Evolutionary conservation across 345 rosid genomes (phyloP).

Genomic region (Boechera divaricarpa): DNA sequence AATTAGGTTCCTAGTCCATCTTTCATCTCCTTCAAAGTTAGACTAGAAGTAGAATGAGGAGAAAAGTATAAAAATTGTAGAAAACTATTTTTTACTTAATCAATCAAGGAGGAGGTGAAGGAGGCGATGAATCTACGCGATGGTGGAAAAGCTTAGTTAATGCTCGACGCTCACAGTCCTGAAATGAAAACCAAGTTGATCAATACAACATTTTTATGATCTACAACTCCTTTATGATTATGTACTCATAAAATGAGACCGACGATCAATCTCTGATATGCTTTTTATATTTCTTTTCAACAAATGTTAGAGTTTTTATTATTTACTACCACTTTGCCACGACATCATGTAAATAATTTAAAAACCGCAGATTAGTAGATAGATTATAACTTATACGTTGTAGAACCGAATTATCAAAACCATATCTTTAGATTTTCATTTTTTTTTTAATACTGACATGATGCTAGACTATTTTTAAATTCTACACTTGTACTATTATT

Average conservation of each 20-base stretch:
- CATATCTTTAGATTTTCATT: too few species aligned
- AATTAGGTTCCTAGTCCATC: slow-evolving; percentile 29
- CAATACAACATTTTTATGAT: slow-evolving; percentile 3
- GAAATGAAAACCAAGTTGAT: slow-evolving; percentile 31
- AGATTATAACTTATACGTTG: too few species aligned
- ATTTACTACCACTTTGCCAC: too few species aligned
- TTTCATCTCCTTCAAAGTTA: slow-evolving; percentile 29
- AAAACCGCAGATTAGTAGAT: too few species aligned
- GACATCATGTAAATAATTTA: too few species aligned
- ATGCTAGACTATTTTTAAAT: too few species aligned
- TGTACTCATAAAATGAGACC: not conserved
- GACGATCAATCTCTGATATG: slow-evolving; percentile 11
- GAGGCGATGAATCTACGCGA: slow-evolving; percentile 49
- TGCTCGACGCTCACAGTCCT: slow-evolving; percentile 92
- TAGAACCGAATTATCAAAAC: too few species aligned
- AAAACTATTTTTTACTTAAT: slow-evolving; percentile 43
- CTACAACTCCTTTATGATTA: not conserved
- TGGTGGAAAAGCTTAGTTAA: slow-evolving; percentile 70
- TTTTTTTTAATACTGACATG: too few species aligned
- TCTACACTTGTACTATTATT: too few species aligned
- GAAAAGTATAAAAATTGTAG: not conserved
- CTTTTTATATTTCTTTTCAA: not conserved
- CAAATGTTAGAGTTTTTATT: too few species aligned
- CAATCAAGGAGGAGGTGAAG: slow-evolving; percentile 49
- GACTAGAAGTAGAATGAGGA: slow-evolving; percentile 21